Percentiles rank a stretch among this genome's conserved stretches.
Evolutionary conservation across 495 filamentous ascomycete species (phyloP).

Genomic region (Hyphodiscus hymeniophilus): DNA sequence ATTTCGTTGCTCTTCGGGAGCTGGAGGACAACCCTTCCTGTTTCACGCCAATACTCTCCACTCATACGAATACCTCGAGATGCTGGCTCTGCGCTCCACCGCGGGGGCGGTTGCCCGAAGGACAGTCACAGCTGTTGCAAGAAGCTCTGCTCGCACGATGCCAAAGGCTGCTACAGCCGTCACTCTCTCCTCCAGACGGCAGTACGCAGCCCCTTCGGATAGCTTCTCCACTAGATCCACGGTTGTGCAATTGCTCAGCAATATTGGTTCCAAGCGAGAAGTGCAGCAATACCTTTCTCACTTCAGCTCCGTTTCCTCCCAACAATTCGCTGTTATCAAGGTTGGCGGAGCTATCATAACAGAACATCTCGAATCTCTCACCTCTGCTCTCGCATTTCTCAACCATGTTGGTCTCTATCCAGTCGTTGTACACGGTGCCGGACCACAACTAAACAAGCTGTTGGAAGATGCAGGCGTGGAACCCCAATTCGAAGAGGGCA

Average conservation of each 20-base stretch:
- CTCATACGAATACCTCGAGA: constrained; percentile 14
- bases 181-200: constrained; percentile 12
- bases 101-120: constrained; percentile 19
- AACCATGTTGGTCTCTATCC: constrained; percentile 95
- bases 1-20: constrained; percentile 14
- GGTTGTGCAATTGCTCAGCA: constrained; percentile 89
- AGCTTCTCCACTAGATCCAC: constrained; percentile 65
- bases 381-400: constrained; percentile 80
- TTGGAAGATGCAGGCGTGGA: constrained; percentile 88
- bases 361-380: constrained; percentile 85
- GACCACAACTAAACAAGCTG: constrained; percentile 91
- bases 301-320: constrained; percentile 93
- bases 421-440: constrained; percentile 93
- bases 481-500: constrained; percentile 94
- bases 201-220: constrained; percentile 21
- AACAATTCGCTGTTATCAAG: constrained; percentile 98
- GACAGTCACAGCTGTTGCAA: constrained; percentile 16
- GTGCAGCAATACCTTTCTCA: constrained; percentile 97
- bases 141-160: constrained; percentile 9
- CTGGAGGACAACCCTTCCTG: constrained; percentile 10
- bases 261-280: constrained; percentile 93
- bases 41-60: constrained; percentile 10
- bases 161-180: constrained; percentile 19
- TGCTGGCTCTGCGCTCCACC: constrained; percentile 24
- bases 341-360: constrained; percentile 96